phyloP scores from a whole-genome alignment of 805 yeast species.

The Hanseniaspora singularis region DNA sequence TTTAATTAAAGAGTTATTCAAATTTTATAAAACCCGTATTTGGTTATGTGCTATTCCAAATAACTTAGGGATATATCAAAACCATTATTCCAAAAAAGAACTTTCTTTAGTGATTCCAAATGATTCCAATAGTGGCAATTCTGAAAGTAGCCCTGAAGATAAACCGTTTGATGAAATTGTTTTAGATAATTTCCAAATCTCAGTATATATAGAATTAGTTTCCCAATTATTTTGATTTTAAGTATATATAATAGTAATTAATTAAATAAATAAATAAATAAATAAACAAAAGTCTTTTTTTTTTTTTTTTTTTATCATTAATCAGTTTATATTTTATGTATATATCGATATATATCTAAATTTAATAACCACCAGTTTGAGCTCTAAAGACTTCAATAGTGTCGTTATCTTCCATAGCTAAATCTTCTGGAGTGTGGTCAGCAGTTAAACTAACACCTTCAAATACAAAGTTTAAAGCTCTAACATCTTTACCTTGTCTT shows the following conservation, averaged over 20 bases:
- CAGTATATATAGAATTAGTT: constrained; percentile 24
- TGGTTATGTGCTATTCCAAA: constrained; percentile 67
- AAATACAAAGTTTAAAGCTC: constrained; percentile 72
- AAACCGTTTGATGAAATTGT: constrained; percentile 22
- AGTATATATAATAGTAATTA: too few relatives aligned
- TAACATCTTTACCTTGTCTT: constrained; percentile 84
- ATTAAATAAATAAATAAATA: not conserved
- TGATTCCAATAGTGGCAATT: not conserved
- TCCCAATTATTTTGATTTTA: not conserved
- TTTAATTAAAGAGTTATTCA: constrained; percentile 59
- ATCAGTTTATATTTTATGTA: too few relatives aligned
- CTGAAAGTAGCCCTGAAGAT: not conserved
- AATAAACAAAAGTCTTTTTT: not conserved
- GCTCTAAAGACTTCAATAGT: constrained; percentile 94
- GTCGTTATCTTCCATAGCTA: constrained; percentile 92
- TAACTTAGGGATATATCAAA: constrained; percentile 22
- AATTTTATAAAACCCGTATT: constrained; percentile 64
- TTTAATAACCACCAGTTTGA: constrained; percentile 53
- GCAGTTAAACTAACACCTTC: constrained; percentile 87
- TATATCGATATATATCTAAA: not conserved
- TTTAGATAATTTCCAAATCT: constrained; percentile 30
- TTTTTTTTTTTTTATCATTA: not conserved
- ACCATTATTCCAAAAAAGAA: not conserved
- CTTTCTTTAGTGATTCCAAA: constrained; percentile 22
- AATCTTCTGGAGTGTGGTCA: constrained; percentile 81